Evolutionary conservation across 176 grass and related monocot genomes (phyloP), one percentile per base, ranked within the genome.

Genomic region (Lolium rigidum): DNA sequence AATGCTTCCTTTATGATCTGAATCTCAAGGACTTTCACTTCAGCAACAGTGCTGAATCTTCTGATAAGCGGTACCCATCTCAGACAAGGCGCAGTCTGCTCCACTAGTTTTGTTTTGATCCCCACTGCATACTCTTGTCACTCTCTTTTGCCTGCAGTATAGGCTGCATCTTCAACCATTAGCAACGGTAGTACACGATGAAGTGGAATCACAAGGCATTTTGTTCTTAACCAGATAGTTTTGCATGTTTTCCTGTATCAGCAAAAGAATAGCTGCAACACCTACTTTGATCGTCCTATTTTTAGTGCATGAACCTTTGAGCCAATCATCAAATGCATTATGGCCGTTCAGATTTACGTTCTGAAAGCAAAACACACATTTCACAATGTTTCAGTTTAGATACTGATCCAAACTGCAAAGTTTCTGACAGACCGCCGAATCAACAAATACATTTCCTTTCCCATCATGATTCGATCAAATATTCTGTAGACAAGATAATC

Each of bases 1-100:
- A 55, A 4, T 55, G 25, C 26, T 55, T 76, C 24, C 8, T 76
- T 55, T 31, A 76, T 54, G 25, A 55, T 55, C 49, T 76, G 49
- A 37, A 55, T 20, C 49, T 55, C 25, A 10, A 54, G 48, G 73
- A 20, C 24, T 55, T 76, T 9, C 49, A 3, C 25, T 76, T 76
- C 9, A 35, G 24, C 74, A 55, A 10, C 4, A 76, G 24, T 76
- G 73, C 24, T 54, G 24, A 54, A 76, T 76, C 73, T 54, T 76
- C 24, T 54, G 3, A 22, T 51, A 54, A 76, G 48, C 48, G 49
- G 73, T 15, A 76, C 14, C 7, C 73, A 54, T 51, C 71, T 15
- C 2, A 47, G 39, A 22, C 20, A 47, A 7, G 20, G 69, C 4
- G 0, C 10, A 47, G 10, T 20, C 39, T 72, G 1, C 20, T 47